Percentiles rank a stretch among this genome's conserved stretches.
phyloP scores from a whole-genome alignment of 2,329 filamentous ascomycete genomes.

The Venturia effusa region DNA sequence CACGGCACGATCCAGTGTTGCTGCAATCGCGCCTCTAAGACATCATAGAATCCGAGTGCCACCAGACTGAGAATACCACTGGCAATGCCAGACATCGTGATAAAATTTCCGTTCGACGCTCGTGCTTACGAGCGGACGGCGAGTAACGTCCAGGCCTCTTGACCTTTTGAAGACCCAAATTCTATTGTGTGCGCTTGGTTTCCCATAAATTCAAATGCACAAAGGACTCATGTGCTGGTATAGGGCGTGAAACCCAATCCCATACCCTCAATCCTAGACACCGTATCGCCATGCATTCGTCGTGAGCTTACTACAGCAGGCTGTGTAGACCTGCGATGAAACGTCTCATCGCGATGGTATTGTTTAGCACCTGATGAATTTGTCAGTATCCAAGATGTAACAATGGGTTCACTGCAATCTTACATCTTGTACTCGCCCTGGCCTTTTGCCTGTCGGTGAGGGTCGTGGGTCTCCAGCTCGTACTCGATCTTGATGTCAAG shows the following conservation, averaged over 20 bases:
- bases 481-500: slow-evolving; percentile 86
- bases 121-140: neutral
- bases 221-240: slow-evolving; percentile 1
- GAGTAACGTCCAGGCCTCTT: neutral
- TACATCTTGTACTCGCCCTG: slow-evolving; percentile 67
- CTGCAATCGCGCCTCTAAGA: too few species aligned
- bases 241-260: slow-evolving; percentile 2
- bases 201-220: slow-evolving; percentile 1
- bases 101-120: slow-evolving; percentile 1
- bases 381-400: neutral
- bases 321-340: neutral
- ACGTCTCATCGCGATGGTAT: neutral
- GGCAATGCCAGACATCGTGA: neutral
- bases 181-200: neutral
- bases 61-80: neutral
- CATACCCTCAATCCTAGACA: neutral
- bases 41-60: too few species aligned
- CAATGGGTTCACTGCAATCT: neutral
- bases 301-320: slow-evolving; percentile 1
- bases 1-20: too few species aligned
- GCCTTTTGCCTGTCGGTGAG: slow-evolving; percentile 57
- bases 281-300: slow-evolving; percentile 1
- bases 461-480: slow-evolving; percentile 65
- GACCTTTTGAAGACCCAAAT: neutral
- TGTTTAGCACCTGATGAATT: neutral